These are phyloP conservation scores for Colletotrichum melonis DNA, from an alignment of 2,329 filamentous ascomycete genomes.

Conservation along the genomic window DNA sequence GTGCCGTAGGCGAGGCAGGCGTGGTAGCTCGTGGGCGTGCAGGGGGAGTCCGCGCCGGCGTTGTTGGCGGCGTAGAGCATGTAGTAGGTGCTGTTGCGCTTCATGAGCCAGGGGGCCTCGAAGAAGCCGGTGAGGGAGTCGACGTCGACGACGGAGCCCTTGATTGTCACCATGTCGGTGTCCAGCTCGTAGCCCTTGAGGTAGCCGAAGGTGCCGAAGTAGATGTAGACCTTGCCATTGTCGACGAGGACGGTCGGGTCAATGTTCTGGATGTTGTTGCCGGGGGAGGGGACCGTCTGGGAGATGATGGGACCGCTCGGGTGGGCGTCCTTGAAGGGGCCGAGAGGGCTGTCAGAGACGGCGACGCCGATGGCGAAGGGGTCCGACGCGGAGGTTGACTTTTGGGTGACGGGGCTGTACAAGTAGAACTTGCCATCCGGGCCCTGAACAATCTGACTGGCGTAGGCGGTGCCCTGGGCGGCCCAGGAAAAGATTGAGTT, in stretches of 20 bases:
- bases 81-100: conserved; percentile 49
- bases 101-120: conserved; percentile 52
- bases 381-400: conserved; percentile 41
- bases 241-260: conserved; percentile 52
- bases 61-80: conserved; percentile 53
- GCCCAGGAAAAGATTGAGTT: conserved; percentile 50
- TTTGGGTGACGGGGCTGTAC: conserved; percentile 48
- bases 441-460: conserved; percentile 49
- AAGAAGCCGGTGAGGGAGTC: conserved; percentile 47
- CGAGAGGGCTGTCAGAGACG: conserved; percentile 45
- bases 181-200: conserved; percentile 48
- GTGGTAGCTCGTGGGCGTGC: conserved; percentile 51
- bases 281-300: conserved; percentile 43
- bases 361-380: conserved; percentile 52
- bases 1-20: conserved; percentile 52
- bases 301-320: conserved; percentile 49
- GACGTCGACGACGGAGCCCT: conserved; percentile 39
- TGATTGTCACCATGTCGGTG: conserved; percentile 50
- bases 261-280: conserved; percentile 52
- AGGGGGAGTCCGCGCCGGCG: conserved; percentile 47
- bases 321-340: conserved; percentile 49
- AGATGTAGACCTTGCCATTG: conserved; percentile 48
- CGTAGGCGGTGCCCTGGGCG: conserved; percentile 46
- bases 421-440: conserved; percentile 49
- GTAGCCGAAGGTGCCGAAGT: conserved; percentile 51